A percentile compares a stretch with the other conserved stretches of the same genome.
Evolutionary conservation across 805 yeast species (phyloP).

Genomic region (Metschnikowia vanudenii): DNA sequence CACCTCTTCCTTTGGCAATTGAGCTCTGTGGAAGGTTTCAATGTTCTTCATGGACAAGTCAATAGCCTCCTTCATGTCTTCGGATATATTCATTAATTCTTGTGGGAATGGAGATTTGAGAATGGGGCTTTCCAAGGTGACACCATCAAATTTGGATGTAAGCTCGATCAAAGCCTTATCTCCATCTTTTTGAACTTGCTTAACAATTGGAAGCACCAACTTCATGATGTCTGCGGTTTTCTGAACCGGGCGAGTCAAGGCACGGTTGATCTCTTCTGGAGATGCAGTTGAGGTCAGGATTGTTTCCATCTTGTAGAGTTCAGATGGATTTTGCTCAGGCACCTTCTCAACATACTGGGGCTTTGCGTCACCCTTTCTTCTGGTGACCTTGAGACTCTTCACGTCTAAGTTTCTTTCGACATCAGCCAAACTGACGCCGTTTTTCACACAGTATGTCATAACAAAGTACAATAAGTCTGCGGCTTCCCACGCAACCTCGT

Average conservation of each 20-base stretch:
- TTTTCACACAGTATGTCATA: conserved; percentile 53
- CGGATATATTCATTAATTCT: conserved; percentile 67
- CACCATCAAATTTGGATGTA: conserved; percentile 91
- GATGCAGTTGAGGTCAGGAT: conserved; percentile 38
- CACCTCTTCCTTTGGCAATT: conserved; percentile 65
- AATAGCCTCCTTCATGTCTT: conserved; percentile 77
- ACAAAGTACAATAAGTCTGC: conserved; percentile 78
- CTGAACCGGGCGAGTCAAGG: conserved; percentile 92
- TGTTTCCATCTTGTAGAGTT: conserved; percentile 48
- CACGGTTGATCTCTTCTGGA: conserved; percentile 49
- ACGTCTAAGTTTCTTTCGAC: conserved; percentile 81
- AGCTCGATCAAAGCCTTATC: conserved; percentile 85
- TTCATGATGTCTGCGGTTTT: conserved; percentile 90
- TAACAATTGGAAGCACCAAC: conserved; percentile 85
- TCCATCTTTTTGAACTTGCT: conserved; percentile 72
- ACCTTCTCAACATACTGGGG: conserved; percentile 51
- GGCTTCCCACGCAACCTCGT: conserved; percentile 89
- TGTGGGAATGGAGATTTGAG: conserved; percentile 84
- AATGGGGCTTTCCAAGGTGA: conserved; percentile 66
- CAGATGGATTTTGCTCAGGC: conserved; percentile 9
- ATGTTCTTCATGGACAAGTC: conserved; percentile 90
- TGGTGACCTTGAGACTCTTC: conserved; percentile 81
- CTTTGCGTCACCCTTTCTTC: conserved; percentile 96
- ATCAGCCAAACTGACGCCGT: conserved; percentile 77
- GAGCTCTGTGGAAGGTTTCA: conserved; percentile 90